Base-by-base conservation (phyloP, 495 filamentous ascomycete genomes). In the Polyplosphaeria fusca region DNA sequence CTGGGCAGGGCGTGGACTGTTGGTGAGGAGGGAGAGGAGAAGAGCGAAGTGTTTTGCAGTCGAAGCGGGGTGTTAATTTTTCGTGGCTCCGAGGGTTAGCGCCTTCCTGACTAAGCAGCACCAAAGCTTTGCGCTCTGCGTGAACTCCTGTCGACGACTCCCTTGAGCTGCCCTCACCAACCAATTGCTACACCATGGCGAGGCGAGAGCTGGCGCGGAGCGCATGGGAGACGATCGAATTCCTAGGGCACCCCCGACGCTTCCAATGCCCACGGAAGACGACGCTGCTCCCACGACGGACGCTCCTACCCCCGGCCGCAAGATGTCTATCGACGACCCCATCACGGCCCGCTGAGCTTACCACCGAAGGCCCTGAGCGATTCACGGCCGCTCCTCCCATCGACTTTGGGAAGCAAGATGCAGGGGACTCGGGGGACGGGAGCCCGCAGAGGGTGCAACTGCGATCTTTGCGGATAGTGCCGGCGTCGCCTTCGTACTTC, bases 401-500 rank as follows among this genome's bases (percentile, higher is more conserved):
- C 37, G 28, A 60, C 25, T 65, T 65, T 26, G 32, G n/a, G 22
- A 19, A 47, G 23, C 20, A 53, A 40, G 37, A 18, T 20, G 35
- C 25, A 18, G 11, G 9, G 20, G 9, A 20, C 9, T 14, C 26
- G 51, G 27, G 37, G 38, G 11, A 19, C 14, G 37, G 51, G 19
- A n/a, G 38, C 20, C 60, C 26, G 26, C 74, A 77, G 75, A 58
- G 76, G 79, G 61, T 68, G 79, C 52, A 74, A 77, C 63, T 68
- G 23, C 49, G 53, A 66, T 67, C 45, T 11, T 82, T 87, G 52
- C 87, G 93, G 48, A 74, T 94, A 23, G 74, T 95, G 30, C 93
- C 93, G 16, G 77, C 80, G 0, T 96, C 93, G 5, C 86, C 88
- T 1, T 89, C 91, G 42, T 99, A 97, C 74, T 99, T 97, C 78